A percentile compares a stretch with the other conserved stretches of the same genome.
phyloP scores from a whole-genome alignment of 2,329 filamentous ascomycete genomes.

The Aureobasidium melanogenum region DNA sequence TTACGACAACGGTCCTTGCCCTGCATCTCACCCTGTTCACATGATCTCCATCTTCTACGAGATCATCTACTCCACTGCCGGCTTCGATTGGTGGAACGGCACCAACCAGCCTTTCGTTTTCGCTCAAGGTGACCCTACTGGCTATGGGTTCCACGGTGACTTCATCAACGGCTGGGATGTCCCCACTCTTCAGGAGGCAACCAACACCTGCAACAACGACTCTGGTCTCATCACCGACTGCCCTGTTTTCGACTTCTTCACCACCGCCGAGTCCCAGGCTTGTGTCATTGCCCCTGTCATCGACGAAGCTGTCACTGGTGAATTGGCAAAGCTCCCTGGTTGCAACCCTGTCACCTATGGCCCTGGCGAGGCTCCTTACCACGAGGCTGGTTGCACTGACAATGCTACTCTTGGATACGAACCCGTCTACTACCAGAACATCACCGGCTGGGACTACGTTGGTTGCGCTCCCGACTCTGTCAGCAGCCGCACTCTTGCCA shows the following conservation, averaged over 20 bases:
- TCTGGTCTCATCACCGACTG: slow-evolving; percentile 55
- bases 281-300: slow-evolving; percentile 40
- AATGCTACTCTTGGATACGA: slow-evolving; percentile 40
- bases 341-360: slow-evolving; percentile 47
- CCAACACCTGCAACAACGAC: slow-evolving; percentile 56
- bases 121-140: slow-evolving; percentile 60
- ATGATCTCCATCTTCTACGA: slow-evolving; percentile 53
- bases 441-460: slow-evolving; percentile 43
- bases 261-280: slow-evolving; percentile 27
- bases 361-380: slow-evolving; percentile 23
- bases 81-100: slow-evolving; percentile 44
- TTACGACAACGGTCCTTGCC: slow-evolving; percentile 46
- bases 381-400: slow-evolving; percentile 39
- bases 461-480: slow-evolving; percentile 50
- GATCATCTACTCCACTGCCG: slow-evolving; percentile 46
- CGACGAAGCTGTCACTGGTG: slow-evolving; percentile 37
- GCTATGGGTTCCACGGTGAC: slow-evolving; percentile 62
- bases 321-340: slow-evolving; percentile 44
- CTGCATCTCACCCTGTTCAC: slow-evolving; percentile 43
- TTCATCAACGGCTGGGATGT: slow-evolving; percentile 65
- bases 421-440: slow-evolving; percentile 34
- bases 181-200: slow-evolving; percentile 54
- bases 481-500: slow-evolving; percentile 29
- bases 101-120: slow-evolving; percentile 56
- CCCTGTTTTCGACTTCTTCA: slow-evolving; percentile 39